A percentile compares a stretch with the other conserved stretches of the same genome.
These are phyloP conservation scores for Thalassiosira livingstoniorum DNA, from an alignment of 352 stramenopile genomes.

Conservation along the genomic window DNA sequence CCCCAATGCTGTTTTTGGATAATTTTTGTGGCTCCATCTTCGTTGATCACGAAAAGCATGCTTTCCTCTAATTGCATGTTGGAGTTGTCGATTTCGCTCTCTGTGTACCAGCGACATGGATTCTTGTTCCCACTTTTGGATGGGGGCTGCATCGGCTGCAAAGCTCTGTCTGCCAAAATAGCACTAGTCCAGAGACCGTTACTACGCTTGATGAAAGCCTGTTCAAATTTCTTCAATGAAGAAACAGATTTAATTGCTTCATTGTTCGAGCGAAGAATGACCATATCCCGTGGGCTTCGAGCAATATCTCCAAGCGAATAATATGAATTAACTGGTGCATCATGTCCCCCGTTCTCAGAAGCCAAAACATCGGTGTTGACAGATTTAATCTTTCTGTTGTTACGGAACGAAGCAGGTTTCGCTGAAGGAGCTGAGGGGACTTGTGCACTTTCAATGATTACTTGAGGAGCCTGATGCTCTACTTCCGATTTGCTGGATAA, in stretches of 20 bases:
- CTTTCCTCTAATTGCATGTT: conserved; percentile 16
- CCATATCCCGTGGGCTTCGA: conserved; percentile 30
- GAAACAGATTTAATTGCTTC: conserved; percentile 34
- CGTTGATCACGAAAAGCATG: conserved; percentile 34
- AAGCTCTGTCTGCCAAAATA: conserved; percentile 1
- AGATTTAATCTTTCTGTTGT: too few relatives aligned
- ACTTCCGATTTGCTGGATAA: neutral
- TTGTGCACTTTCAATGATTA: too few relatives aligned
- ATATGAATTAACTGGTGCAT: too few relatives aligned
- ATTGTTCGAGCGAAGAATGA: conserved; percentile 31
- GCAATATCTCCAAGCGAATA: conserved; percentile 31
- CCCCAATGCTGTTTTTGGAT: conserved; percentile 20
- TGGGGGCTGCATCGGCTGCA: conserved; percentile 20
- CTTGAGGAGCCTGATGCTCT: too few relatives aligned
- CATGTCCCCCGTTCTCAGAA: too few relatives aligned
- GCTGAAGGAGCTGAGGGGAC: too few relatives aligned
- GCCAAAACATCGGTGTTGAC: too few relatives aligned
- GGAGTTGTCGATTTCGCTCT: conserved; percentile 13
- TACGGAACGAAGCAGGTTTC: too few relatives aligned
- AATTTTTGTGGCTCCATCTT: conserved; percentile 30
- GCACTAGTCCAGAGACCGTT: conserved; percentile 37
- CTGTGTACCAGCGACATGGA: conserved; percentile 13
- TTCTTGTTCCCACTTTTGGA: neutral
- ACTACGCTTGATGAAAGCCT: conserved; percentile 36
- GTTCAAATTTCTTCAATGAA: conserved; percentile 29